Conservation (phyloP, 2,329 filamentous ascomycete genomes). For the Aaosphaeria pasadenensis region DNA sequence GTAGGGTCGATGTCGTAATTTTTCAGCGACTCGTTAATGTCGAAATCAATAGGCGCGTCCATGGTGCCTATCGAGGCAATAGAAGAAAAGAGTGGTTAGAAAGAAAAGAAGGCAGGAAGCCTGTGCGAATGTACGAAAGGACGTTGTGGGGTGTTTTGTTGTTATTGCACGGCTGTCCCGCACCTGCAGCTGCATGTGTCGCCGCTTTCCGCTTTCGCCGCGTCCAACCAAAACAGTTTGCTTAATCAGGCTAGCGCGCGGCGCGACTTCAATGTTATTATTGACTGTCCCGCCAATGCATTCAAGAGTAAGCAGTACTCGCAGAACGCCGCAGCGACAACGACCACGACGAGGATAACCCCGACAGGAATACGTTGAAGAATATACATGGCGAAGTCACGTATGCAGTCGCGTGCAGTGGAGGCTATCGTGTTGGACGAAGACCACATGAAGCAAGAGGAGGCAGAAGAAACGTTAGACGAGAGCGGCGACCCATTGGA, state of each 20-base stretch:
- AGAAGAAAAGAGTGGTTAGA: constrained; percentile 7
- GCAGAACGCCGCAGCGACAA: too few relatives aligned
- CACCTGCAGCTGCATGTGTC: constrained; percentile 8
- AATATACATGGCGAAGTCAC: constrained; percentile 30
- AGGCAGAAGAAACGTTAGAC: constrained; percentile 41
- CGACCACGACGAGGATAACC: too few relatives aligned
- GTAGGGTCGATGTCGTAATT: constrained; percentile 92
- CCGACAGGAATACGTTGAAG: too few relatives aligned
- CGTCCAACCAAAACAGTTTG: too few relatives aligned
- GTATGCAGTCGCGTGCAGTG: constrained; percentile 19
- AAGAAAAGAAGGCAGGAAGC: constrained; percentile 9
- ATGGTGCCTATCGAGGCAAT: constrained; percentile 51
- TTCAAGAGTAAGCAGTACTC: too few relatives aligned
- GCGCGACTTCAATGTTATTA: background rate
- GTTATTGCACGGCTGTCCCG: background rate
- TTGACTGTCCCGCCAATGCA: too few relatives aligned
- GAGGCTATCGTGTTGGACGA: constrained; percentile 21
- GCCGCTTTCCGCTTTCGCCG: constrained; percentile 14
- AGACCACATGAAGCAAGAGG: constrained; percentile 33
- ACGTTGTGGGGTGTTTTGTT: constrained; percentile 2
- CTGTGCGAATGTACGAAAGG: background rate
- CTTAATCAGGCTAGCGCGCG: constrained; percentile 5
- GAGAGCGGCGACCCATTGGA: constrained; percentile 50
- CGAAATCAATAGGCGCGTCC: constrained; percentile 70
- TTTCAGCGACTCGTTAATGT: constrained; percentile 95